Base-by-base conservation (phyloP, 441 rosid genomes). In the Eruca vesicaria region DNA sequence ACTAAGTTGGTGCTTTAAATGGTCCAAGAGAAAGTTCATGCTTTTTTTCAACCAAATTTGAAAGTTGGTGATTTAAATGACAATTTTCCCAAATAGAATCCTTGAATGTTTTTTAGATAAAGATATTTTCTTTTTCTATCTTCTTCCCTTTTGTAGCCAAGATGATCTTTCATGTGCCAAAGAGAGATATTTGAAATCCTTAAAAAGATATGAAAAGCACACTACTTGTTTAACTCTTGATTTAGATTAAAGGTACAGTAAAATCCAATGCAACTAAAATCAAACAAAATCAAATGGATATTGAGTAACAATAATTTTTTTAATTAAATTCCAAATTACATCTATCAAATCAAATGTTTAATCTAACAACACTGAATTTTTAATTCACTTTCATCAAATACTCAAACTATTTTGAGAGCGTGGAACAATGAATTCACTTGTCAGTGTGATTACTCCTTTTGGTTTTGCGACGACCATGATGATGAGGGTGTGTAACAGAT, bases 401-500 rank as follows among this genome's bases (percentile, higher is more conserved):
- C 75, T 69, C 18, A 26, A n/a, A 76, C 66, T 70, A 64, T 70
- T 70, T 76, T 57, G 75, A 57, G 53, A 2, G 69, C 81, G 81
- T 61, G 77, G 69, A 71, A 78, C 78, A 45, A 68, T 73, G 70
- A 67, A 56, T 68, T 78, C 72, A 78, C 75, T 73, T 78, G 50
- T 73, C 78, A 26, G 56, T 43, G 68, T 78, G 78, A 50, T 50
- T 21, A 18, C 78, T 23, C 75, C 41, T 73, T 73, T 73, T 73
- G 75, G 78, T 29, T 67, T 78, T 78, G 32, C 72, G 78, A 64
- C 75, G 78, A 74, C 81, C 78, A 73, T 73, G 81, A 72, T 78
- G 81, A 50, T 78, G 81, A 69, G 81, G 75, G 50, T 78, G 81
- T 64, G 48, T 56, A 45, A 73, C 78, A 68, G 68, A 59, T 58